These are phyloP conservation scores for Thozetella sp. DNA, from an alignment of 495 filamentous ascomycete species.

Conservation along the genomic window DNA sequence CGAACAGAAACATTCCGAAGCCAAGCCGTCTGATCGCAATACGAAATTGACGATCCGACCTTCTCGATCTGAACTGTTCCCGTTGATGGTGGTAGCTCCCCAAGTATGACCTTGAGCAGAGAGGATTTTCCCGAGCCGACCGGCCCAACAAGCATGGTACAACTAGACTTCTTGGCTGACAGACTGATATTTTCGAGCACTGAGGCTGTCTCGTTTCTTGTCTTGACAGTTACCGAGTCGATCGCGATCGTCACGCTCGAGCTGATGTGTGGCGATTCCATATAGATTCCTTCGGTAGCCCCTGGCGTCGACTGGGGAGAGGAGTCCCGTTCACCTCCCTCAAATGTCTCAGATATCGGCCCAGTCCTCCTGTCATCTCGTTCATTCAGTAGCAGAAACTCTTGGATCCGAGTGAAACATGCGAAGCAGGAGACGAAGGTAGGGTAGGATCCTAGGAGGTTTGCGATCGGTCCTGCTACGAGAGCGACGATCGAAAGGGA, in stretches of 20 bases:
- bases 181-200: constrained; percentile 38
- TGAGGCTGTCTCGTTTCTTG: not conserved
- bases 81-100: constrained; percentile 48
- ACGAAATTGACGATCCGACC: constrained; percentile 14
- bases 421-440: constrained; percentile 17
- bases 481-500: constrained; percentile 34
- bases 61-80: constrained; percentile 15
- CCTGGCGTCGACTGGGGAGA: not conserved
- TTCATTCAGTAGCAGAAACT: constrained; percentile 17
- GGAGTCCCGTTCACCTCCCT: not conserved
- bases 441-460: constrained; percentile 26
- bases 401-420: constrained; percentile 30
- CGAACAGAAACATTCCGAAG: constrained; percentile 24
- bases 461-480: constrained; percentile 25
- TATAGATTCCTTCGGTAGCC: not conserved
- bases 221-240: not conserved
- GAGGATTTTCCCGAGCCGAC: constrained; percentile 60
- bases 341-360: not conserved
- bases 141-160: constrained; percentile 54
- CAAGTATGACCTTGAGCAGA: constrained; percentile 54
- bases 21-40: constrained; percentile 14
- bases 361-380: not conserved
- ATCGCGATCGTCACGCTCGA: not conserved
- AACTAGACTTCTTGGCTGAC: constrained; percentile 19
- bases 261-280: not conserved